Conservation (phyloP, 345 rosid genomes). For the Corchorus capsularis region DNA sequence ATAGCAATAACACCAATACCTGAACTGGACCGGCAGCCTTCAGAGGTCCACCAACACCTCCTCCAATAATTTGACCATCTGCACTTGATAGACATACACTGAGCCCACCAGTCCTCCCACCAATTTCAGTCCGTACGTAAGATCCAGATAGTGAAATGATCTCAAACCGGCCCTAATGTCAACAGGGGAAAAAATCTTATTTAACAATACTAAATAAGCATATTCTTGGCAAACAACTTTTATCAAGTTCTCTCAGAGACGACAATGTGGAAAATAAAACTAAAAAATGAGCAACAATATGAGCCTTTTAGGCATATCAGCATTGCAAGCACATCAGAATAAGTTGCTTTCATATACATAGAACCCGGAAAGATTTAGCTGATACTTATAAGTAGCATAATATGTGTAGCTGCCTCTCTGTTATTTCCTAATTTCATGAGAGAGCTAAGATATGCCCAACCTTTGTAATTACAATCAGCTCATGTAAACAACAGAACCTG, state of each 20-base stretch:
- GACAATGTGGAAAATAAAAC: not conserved
- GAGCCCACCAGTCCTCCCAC: constrained; percentile 84
- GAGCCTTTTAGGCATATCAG: constrained; percentile 8
- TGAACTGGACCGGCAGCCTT: constrained; percentile 92
- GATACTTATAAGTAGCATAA: not conserved
- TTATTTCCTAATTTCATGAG: not conserved
- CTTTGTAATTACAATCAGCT: not conserved
- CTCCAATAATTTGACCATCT: constrained; percentile 88
- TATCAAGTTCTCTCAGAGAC: not conserved
- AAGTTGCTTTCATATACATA: not conserved
- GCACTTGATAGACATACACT: constrained; percentile 73
- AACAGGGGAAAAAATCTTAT: constrained; percentile 17
- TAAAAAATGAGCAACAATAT: not conserved
- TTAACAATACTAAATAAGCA: constrained; percentile 9
- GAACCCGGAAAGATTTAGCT: not conserved
- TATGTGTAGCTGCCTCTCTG: not conserved
- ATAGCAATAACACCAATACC: constrained; percentile 37
- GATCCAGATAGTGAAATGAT: constrained; percentile 86
- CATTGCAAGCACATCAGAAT: not conserved
- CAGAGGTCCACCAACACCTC: constrained; percentile 84
- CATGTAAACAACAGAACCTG: not conserved
- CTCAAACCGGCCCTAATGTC: constrained; percentile 79
- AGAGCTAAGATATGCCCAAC: not conserved
- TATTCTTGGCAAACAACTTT: not conserved
- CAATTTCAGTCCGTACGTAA: constrained; percentile 66